Evolutionary conservation across 106 monocot species (phyloP), one percentile per base, ranked within the genome.

Genomic region (Ottelia alismoides): DNA sequence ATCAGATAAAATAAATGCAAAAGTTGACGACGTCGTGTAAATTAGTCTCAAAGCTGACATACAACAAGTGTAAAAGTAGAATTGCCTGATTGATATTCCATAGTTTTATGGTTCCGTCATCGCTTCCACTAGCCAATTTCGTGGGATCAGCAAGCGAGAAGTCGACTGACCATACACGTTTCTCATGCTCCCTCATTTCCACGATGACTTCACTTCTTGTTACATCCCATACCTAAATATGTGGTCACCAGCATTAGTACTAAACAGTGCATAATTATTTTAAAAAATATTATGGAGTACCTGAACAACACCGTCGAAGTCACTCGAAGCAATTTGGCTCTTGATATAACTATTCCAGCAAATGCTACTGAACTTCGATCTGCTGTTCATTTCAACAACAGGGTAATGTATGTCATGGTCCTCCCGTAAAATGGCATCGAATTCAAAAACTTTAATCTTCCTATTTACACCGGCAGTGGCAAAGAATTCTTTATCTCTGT

Each of bases 81-180:
- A 83, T 81, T 88, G 85, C 98, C 90, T 99, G 76, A 83, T 99
- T 99, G 65, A 99, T 99, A 72, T 80, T 85, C 98, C 98, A 99
- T 35, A 99, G 77, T 75, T 99, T 99, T 31, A 99, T 83, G 18
- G 85, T 57, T 54, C 98, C 74, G 68, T 99, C 98, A 63, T 99
- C 86, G 43, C 98, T 80, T 48, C 90, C 98, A 40, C 98, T 99
- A n/a, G 82, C 89, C 65, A 98, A 72, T 30, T 75, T 89, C 55
- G 82, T 89, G 12, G 96, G 96, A 59, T 98, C 96, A 10, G 65
- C 56, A 25, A 63, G 54, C 14, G 89, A 98, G 51, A 82, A 98
- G 51, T 98, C 85, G 20, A 98, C 79, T 3, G 89, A 79, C 96
- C 96, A 98, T 21, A 90, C 82, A 1, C 96, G 89, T 35, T 63